Percentiles rank a stretch among this genome's conserved stretches.
These are phyloP conservation scores for Betula pendula DNA, from an alignment of 306 rosid species.

Conservation along the genomic window DNA sequence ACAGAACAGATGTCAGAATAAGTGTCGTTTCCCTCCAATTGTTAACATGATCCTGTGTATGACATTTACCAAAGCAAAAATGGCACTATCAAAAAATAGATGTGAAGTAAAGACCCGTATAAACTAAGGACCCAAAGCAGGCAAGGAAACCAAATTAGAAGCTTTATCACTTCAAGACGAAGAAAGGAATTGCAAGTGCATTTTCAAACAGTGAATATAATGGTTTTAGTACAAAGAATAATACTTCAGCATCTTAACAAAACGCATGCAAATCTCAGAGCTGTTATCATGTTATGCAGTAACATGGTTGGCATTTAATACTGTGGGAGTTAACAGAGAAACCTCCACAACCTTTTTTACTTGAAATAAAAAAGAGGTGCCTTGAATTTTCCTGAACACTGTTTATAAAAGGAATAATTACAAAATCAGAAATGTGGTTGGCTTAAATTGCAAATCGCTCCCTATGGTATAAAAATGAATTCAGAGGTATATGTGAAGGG, in stretches of 20 bases:
- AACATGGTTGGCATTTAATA: background rate
- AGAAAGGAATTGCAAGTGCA: slow-evolving; percentile 9
- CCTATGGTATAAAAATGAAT: too few species aligned
- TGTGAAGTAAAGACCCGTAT: background rate
- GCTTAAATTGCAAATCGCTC: too few species aligned
- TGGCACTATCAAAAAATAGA: slow-evolving; percentile 10
- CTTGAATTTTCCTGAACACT: background rate
- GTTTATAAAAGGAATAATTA: too few species aligned
- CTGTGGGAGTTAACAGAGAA: background rate
- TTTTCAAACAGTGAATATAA: background rate
- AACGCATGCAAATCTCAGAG: background rate
- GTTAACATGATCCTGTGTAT: slow-evolving; percentile 59
- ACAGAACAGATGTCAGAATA: slow-evolving; percentile 64
- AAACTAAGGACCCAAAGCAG: slow-evolving; percentile 20
- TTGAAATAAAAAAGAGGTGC: background rate
- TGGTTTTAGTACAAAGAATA: background rate
- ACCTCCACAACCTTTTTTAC: background rate
- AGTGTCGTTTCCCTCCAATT: slow-evolving; percentile 78
- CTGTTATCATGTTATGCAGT: background rate
- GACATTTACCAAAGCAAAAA: slow-evolving; percentile 15
- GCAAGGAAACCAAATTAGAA: slow-evolving; percentile 6
- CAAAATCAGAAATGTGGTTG: too few species aligned
- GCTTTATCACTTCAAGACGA: background rate
- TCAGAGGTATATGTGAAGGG: too few species aligned
- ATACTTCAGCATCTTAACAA: background rate